Conservation (phyloP, 345 rosid species). For the Eucalyptus tenuipes region DNA sequence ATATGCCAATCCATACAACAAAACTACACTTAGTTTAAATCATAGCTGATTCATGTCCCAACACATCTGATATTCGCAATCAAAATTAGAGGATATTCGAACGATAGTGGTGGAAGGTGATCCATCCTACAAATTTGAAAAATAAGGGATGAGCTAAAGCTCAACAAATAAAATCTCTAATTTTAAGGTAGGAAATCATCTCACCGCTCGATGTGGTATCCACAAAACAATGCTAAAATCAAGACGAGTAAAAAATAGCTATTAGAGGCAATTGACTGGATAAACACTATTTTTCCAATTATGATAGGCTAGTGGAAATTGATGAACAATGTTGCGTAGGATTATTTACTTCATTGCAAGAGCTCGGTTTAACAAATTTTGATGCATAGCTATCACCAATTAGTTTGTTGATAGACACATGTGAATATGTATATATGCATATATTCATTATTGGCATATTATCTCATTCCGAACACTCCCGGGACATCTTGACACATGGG, state of each 20-base stretch:
- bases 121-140: not conserved
- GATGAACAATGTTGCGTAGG: not conserved
- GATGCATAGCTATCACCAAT: not conserved
- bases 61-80: not conserved
- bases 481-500: not conserved
- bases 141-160: not conserved
- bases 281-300: not conserved
- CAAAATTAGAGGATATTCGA: not conserved
- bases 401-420: not conserved
- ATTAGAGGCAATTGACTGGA: not conserved
- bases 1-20: not conserved
- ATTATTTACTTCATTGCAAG: not conserved
- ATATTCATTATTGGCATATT: not conserved
- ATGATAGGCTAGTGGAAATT: not conserved
- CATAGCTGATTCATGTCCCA: not conserved
- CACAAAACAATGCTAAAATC: not conserved
- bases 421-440: not conserved
- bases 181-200: not conserved
- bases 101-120: not conserved
- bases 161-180: not conserved
- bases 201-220: not conserved
- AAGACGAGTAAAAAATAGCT: not conserved
- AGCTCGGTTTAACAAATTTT: not conserved
- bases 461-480: not conserved
- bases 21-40: not conserved